phyloP scores from a whole-genome alignment of 768 basidiomycete genomes.

The Rhizopogon salebrosus region DNA sequence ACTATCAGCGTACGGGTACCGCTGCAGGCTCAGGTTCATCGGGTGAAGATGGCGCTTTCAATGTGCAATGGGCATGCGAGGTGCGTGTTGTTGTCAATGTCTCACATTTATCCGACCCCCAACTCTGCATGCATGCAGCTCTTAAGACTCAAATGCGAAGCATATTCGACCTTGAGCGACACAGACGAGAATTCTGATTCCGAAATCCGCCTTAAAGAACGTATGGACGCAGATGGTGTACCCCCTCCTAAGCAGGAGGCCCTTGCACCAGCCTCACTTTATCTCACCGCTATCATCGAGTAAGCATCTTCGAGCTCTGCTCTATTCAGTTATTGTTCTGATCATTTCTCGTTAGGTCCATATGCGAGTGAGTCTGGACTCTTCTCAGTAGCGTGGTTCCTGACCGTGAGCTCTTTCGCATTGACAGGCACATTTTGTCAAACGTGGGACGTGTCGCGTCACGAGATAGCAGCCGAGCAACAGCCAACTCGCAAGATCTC shows the following conservation, averaged over 20 bases:
- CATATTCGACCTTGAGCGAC: slow-evolving; percentile 82
- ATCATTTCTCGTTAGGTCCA: slow-evolving; percentile 44
- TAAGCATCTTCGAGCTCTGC: slow-evolving; percentile 42
- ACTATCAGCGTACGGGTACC: slow-evolving; percentile 69
- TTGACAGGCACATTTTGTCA: slow-evolving; percentile 72
- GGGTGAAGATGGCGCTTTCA: slow-evolving; percentile 54
- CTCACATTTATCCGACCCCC: neutral
- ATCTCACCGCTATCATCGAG: slow-evolving; percentile 92
- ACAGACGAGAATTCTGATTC: slow-evolving; percentile 68
- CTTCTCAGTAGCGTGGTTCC: slow-evolving; percentile 2
- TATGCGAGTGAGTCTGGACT: slow-evolving; percentile 71
- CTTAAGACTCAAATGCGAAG: slow-evolving; percentile 80
- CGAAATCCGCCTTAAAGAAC: slow-evolving; percentile 58
- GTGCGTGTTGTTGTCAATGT: slow-evolving; percentile 32
- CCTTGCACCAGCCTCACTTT: slow-evolving; percentile 78
- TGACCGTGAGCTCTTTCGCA: slow-evolving; percentile 6
- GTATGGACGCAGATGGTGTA: slow-evolving; percentile 48
- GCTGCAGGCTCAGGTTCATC: slow-evolving; percentile 24
- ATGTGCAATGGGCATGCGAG: slow-evolving; percentile 72
- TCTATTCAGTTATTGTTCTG: slow-evolving; percentile 22
- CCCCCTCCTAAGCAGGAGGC: slow-evolving; percentile 49
- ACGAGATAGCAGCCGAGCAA: slow-evolving; percentile 76
- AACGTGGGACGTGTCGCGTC: slow-evolving; percentile 82
- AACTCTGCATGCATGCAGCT: slow-evolving; percentile 41
- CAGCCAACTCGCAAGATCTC: slow-evolving; percentile 74